A percentile compares a stretch with the other conserved stretches of the same genome.
Evolutionary conservation across 495 filamentous ascomycete species (phyloP).

Genomic region (Penicillium egyptiacum): DNA sequence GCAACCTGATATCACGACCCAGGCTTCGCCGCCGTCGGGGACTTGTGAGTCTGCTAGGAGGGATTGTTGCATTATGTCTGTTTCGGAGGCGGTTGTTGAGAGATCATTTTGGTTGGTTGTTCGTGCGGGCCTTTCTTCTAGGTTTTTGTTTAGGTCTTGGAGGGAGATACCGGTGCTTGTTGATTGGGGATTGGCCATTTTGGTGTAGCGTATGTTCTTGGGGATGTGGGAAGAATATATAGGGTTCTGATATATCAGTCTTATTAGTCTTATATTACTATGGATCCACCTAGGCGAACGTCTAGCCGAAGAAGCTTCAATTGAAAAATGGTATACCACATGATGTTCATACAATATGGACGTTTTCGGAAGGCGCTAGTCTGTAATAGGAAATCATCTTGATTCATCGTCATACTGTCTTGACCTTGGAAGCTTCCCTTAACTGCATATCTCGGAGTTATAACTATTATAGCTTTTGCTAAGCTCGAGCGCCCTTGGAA

Average conservation of each 20-base stretch:
- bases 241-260: neutral
- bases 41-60: constrained; percentile 48
- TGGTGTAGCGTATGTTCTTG: neutral
- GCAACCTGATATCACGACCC: constrained; percentile 55
- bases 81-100: neutral
- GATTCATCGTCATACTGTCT: neutral
- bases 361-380: constrained; percentile 1
- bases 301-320: neutral
- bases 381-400: constrained; percentile 1
- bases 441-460: neutral
- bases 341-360: no score
- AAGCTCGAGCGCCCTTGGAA: no score
- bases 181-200: neutral
- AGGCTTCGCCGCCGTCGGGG: constrained; percentile 61
- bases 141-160: constrained; percentile 1
- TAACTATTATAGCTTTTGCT: neutral
- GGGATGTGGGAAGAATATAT: neutral
- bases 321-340: neutral
- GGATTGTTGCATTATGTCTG: constrained; percentile 45
- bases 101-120: neutral
- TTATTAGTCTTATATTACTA: neutral
- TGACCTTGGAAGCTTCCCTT: neutral
- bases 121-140: constrained; percentile 7
- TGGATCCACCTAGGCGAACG: neutral
- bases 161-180: neutral